These are phyloP conservation scores for Chaetoscypha palmicola DNA, from an alignment of 2,329 filamentous ascomycete genomes.

Conservation along the genomic window DNA sequence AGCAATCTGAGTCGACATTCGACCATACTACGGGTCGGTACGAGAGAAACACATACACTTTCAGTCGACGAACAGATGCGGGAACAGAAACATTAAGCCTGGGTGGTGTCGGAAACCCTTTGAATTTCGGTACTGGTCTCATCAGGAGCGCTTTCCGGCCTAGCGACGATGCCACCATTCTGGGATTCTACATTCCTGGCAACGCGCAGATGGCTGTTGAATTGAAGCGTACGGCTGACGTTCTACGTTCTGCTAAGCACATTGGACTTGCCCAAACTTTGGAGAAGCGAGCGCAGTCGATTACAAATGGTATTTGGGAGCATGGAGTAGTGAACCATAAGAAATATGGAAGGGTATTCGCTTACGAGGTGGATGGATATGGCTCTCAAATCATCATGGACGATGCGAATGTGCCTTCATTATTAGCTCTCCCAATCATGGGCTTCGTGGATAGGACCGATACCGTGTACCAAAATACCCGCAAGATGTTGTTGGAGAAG, in stretches of 20 bases:
- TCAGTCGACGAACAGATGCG: constrained; percentile 69
- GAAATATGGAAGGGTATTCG: constrained; percentile 72
- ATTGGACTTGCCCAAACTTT: constrained; percentile 47
- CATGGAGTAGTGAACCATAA: constrained; percentile 74
- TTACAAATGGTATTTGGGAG: constrained; percentile 73
- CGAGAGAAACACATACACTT: constrained; percentile 73
- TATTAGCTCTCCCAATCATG: constrained; percentile 71
- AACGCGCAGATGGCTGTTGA: constrained; percentile 97
- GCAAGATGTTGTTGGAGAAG: constrained; percentile 51
- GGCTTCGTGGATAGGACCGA: constrained; percentile 64
- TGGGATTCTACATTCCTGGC: constrained; percentile 90
- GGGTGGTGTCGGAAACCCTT: constrained; percentile 79
- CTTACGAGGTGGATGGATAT: constrained; percentile 83
- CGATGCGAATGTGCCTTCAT: constrained; percentile 78
- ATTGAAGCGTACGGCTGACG: constrained; percentile 62
- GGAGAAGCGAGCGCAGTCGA: constrained; percentile 51
- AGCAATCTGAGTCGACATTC: constrained; percentile 79
- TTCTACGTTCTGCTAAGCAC: constrained; percentile 55
- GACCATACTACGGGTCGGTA: constrained; percentile 57
- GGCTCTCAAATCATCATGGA: constrained; percentile 81
- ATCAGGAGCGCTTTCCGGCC: constrained; percentile 89
- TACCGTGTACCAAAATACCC: constrained; percentile 76
- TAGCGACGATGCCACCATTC: constrained; percentile 88
- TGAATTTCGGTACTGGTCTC: constrained; percentile 76
- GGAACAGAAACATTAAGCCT: constrained; percentile 89